A percentile compares a stretch with the other conserved stretches of the same genome.
These are phyloP conservation scores for Bacidia rubella DNA, from an alignment of 495 filamentous ascomycete genomes.

Conservation along the genomic window DNA sequence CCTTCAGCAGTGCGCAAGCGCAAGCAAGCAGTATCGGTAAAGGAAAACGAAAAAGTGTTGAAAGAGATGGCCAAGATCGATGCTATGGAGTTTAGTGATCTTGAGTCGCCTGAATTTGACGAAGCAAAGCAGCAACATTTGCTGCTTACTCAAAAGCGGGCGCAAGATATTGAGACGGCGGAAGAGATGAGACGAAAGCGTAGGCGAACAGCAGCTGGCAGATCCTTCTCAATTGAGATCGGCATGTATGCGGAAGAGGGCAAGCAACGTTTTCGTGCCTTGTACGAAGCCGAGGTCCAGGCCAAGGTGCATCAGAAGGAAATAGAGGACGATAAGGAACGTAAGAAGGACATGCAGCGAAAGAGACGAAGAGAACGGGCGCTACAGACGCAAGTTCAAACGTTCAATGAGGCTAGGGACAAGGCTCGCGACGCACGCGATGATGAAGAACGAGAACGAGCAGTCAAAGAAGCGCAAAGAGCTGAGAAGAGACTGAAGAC, in stretches of 20 bases:
- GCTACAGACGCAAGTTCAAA: conserved; percentile 69
- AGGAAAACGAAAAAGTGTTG: conserved; percentile 56
- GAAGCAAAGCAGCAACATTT: conserved; percentile 40
- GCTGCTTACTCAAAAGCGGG: conserved; percentile 44
- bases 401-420: conserved; percentile 66
- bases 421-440: conserved; percentile 63
- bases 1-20: conserved; percentile 26
- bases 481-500: conserved; percentile 79
- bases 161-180: conserved; percentile 40
- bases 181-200: conserved; percentile 51
- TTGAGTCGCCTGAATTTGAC: conserved; percentile 42
- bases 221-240: conserved; percentile 38
- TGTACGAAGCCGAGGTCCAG: conserved; percentile 54
- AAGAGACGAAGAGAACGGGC: conserved; percentile 96
- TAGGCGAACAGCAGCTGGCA: conserved; percentile 37
- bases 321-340: conserved; percentile 88
- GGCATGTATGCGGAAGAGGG: conserved; percentile 39
- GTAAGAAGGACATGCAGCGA: conserved; percentile 98
- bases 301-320: conserved; percentile 81
- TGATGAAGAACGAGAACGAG: conserved; percentile 61
- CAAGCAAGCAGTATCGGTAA: conserved; percentile 31
- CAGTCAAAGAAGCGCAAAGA: conserved; percentile 65
- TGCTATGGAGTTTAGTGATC: conserved; percentile 47
- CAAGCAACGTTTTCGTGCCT: conserved; percentile 38
- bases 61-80: conserved; percentile 54